Evolutionary conservation across 768 basidiomycete species (phyloP), one percentile per base, ranked within the genome.

Genomic region (Psilocybe cyanescens): DNA sequence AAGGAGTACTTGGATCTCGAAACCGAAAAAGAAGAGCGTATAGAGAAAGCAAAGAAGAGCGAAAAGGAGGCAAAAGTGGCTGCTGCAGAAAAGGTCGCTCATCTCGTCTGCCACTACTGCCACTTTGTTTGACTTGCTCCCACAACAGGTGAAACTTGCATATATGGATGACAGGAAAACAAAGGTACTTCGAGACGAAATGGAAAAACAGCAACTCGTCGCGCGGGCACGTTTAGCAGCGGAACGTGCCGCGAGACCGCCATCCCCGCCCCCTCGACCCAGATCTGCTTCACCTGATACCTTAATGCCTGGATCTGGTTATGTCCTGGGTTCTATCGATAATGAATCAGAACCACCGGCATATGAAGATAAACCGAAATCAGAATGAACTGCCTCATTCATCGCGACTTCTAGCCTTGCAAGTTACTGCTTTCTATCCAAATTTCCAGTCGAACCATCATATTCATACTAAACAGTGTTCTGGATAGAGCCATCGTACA

Each of bases 141-240:
- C 65, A 16, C 44, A 57, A 2, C 64, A 94, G 92, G 86, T 90
- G n/a, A 91, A 87, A 70, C 73, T 92, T 53, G 88, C 88, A 1
- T 94, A 85, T 70, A 80, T 92, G 68, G 93, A 95, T 50, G 93
- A 95, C 69, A 83, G 93, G 54, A 88, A 80, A 68, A 74, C 76
- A 1, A 88, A 86, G 67, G 71, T 75, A 66, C 55, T 82, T 60
- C 74, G 72, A 7, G 86, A 92, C 60, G 77, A 88, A 67, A 78
- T 85, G 64, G 91, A 94, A 63, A 82, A 75, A 69, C 76, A 84
- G 61, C 75, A 71, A 53, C 76, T 85, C 47, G 76, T 72, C 41
- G 66, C 63, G 9, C 67, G 67, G 39, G 67, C 68, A 24, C 60
- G 45, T 29, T 60, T 47, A 51, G 65, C 66, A 24, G 58, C 66